Conservation (phyloP, 2,329 filamentous ascomycete species). For the Diaporthe eres region DNA sequence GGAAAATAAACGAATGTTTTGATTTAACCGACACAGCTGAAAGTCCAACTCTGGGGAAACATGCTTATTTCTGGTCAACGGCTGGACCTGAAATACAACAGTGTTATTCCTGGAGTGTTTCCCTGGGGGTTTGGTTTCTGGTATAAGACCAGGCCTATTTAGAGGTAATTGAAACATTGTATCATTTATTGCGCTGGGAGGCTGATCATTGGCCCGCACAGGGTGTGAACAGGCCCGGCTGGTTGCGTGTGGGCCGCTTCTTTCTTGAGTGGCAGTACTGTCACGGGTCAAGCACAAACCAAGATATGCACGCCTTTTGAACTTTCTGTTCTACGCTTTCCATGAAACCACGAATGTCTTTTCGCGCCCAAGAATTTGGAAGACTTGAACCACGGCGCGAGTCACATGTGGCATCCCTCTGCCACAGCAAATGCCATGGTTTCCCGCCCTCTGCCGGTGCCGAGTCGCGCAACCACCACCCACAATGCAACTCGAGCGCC, state of each 20-base stretch:
- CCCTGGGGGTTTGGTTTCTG: neutral
- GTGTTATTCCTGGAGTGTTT: neutral
- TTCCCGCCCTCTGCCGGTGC: neutral
- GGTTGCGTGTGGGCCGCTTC: neutral
- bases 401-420: neutral
- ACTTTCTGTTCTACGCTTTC: neutral
- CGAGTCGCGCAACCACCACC: conserved; percentile 15
- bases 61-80: conserved; percentile 25
- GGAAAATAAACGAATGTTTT: conserved; percentile 12
- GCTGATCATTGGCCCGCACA: neutral
- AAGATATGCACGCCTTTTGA: neutral
- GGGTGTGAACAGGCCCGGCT: neutral
- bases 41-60: conserved; percentile 18
- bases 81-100: conserved; percentile 1
- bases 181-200: neutral
- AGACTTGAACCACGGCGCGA: conserved; percentile 19
- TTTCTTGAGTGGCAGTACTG: neutral
- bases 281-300: neutral
- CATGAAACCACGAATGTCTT: neutral
- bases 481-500: neutral
- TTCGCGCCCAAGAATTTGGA: neutral
- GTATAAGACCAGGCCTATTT: neutral
- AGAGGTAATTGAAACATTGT: neutral
- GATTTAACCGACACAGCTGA: conserved; percentile 27
- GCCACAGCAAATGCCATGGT: neutral